Conservation (phyloP, 441 rosid species). For the Euphorbia schlechtendalii region DNA sequence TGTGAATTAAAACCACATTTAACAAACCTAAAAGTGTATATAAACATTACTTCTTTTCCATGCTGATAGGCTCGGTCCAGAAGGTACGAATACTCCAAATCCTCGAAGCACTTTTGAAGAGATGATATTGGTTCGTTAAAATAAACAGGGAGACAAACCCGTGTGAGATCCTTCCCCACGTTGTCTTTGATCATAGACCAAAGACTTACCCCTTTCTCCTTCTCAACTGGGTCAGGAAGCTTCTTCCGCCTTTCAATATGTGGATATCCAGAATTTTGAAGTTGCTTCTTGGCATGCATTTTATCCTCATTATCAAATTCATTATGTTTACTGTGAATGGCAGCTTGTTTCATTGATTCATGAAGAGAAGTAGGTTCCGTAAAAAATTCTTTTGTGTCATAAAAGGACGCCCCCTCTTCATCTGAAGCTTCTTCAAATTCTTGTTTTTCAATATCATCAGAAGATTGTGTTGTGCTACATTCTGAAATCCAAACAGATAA, state of each 20-base stretch:
- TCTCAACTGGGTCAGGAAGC: constrained; percentile 91
- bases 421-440: constrained; percentile 71
- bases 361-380: constrained; percentile 33
- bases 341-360: constrained; percentile 28
- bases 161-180: constrained; percentile 92
- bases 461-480: constrained; percentile 91
- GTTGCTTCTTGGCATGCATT: constrained; percentile 35
- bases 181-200: constrained; percentile 95
- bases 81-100: constrained; percentile 69
- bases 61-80: constrained; percentile 69
- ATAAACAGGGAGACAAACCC: constrained; percentile 97
- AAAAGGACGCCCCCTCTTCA: constrained; percentile 62
- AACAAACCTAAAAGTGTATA: constrained; percentile 1
- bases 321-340: constrained; percentile 19
- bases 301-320: constrained; percentile 28
- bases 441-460: constrained; percentile 82
- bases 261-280: constrained; percentile 28
- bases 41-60: constrained; percentile 68
- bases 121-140: constrained; percentile 95
- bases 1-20: not conserved
- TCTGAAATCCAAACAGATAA: constrained; percentile 45
- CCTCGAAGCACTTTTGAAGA: constrained; percentile 94
- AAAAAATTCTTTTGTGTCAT: constrained; percentile 69
- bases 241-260: constrained; percentile 57
- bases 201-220: constrained; percentile 92